Conservation (phyloP, 768 basidiomycete species). For the Lyophyllum atratum region DNA sequence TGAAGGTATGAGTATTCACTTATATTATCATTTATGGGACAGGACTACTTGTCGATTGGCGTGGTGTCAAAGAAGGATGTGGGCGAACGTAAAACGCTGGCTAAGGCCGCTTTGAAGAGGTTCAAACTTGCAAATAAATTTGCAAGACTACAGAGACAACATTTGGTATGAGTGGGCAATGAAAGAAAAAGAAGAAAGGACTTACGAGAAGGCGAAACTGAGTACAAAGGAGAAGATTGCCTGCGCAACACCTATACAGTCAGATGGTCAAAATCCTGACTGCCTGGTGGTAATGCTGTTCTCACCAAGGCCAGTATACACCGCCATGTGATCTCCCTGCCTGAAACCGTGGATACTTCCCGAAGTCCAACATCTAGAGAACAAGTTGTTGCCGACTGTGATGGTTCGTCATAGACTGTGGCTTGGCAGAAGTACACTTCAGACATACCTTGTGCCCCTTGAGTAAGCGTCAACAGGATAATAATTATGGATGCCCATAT, state of each 20-base stretch:
- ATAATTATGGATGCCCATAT: constrained; percentile 50
- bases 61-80: constrained; percentile 75
- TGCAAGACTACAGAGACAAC: constrained; percentile 40
- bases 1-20: neutral
- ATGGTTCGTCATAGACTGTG: neutral
- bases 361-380: constrained; percentile 75
- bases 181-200: too few species aligned
- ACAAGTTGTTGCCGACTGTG: constrained; percentile 62
- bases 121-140: constrained; percentile 43
- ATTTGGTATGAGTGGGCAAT: too few species aligned
- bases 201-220: constrained; percentile 50
- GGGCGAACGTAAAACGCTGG: constrained; percentile 59
- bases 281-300: neutral
- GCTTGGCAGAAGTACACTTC: neutral
- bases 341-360: constrained; percentile 52
- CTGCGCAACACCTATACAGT: constrained; percentile 46
- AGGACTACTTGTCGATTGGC: constrained; percentile 48
- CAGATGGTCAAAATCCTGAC: neutral
- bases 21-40: neutral
- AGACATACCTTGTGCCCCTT: constrained; percentile 55
- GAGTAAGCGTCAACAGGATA: constrained; percentile 42
- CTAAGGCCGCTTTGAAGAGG: constrained; percentile 58
- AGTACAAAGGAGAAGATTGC: constrained; percentile 53
- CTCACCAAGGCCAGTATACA: constrained; percentile 48
- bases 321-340: constrained; percentile 70